Base-by-base conservation (phyloP, 2,329 filamentous ascomycete genomes). In the Cladosporium velox region DNA sequence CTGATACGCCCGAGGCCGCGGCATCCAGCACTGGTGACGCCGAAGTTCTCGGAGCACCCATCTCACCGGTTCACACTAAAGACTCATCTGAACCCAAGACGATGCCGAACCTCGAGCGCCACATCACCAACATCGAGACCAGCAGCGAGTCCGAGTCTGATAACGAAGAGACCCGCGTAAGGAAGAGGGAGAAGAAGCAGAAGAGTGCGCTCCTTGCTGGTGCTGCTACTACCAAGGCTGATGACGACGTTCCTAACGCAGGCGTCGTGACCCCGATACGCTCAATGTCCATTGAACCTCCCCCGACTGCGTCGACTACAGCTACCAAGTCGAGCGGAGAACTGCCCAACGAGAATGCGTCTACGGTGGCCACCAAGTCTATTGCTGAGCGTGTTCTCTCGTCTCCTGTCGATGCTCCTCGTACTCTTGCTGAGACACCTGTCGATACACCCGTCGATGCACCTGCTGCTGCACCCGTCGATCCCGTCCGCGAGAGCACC, bases 31-130 rank as follows among this genome's bases (percentile, higher is more conserved):
- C 24, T 41, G 35, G 51, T 10, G 51, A 57, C 7, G 58, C 47
- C 7, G 47, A 65, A 21, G 55, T 65, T 24, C 18, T 60, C 7
- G 64, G 58, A 18, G 64, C 57, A 0, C 55, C 58, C 4, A 58
- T 60, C 11, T 60, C 64, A 6, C 57, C 57, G 28, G 58, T 59
- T 24, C 51, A 64, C 32, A 67, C 63, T 12, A 47, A 52, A 32
- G 28, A 69, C 35, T 64, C 52, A 64, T 47, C 63, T 41, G 51
- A 21, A 6, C 30, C 57, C 15, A 59, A 59, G 30, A 67, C 52
- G n/a, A 70, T 67, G 64, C 73, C 73, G 3, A 67, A 72, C 35
- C 70, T 76, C n/a, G 75, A 76, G 55, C 68, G 74, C 14, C 74
- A 76, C 62, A 74, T 76, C 30, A 73, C 73, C 4, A 60, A 68